Conservation (phyloP, 345 rosid species). For the Syzygium aromaticum region DNA sequence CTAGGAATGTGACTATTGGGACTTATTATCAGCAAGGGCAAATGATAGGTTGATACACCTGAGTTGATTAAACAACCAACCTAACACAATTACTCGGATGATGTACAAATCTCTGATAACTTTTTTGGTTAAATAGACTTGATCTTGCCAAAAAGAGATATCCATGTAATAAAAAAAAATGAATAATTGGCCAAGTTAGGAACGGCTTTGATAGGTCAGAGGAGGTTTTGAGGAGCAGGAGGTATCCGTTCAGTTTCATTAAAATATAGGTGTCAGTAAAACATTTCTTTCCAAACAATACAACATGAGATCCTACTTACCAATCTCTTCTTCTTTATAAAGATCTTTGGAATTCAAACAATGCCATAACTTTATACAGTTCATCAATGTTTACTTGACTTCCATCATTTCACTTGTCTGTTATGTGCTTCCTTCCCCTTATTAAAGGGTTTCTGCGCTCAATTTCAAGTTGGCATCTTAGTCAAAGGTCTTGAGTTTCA, state of each 20-base stretch:
- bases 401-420: neutral
- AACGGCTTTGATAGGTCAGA: neutral
- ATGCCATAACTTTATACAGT: neutral
- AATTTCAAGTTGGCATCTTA: neutral
- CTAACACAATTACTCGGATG: neutral
- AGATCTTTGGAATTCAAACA: neutral
- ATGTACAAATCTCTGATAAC: neutral
- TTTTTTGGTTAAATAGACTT: neutral
- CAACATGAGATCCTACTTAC: neutral
- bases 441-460: neutral
- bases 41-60: neutral
- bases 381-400: neutral
- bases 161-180: neutral
- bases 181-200: neutral
- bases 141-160: neutral
- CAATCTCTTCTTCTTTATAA: neutral
- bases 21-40: neutral
- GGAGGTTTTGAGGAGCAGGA: neutral
- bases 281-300: neutral
- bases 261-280: neutral
- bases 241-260: neutral
- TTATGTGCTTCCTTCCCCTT: neutral
- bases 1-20: neutral
- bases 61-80: neutral
- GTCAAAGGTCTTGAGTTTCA: neutral